Evolutionary conservation across 164 flowering plant genomes (phyloP), one percentile per base, ranked within the genome.

Genomic region (Annona cherimola): DNA sequence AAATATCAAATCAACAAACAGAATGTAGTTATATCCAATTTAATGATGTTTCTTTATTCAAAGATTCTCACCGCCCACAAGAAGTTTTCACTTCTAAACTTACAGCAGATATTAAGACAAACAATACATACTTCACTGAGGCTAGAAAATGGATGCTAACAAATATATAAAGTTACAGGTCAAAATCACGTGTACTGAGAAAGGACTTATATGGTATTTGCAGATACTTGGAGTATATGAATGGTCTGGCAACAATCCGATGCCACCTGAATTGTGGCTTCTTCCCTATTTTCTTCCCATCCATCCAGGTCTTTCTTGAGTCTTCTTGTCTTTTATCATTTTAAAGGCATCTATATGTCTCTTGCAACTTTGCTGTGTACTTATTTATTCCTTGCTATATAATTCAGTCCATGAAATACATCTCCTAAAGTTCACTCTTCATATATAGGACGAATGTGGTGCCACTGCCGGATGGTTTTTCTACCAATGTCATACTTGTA

Each of bases 221-320:
- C 35, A 88, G 90, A 84, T 88, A 55, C 86, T 89, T 67, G 94
- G 94, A 67, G 83, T 81, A 35, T 89, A 73, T 72, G 90, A 89
- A 55, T 89, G 94, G 94, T 70, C 77, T 11, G 94, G 91, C 41
- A 76, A 79, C 84, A 89, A 89, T 65, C 94, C 94, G 1, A 12
- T 86, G 78, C 94, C 89, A 68, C 95, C 92, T 3, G 90, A 88
- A 68, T 71, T 87, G 54, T 88, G 87, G 90, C 76, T 87, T 26
- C 86, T 86, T 16, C 90, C 89, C 8, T 59, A 78, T 18, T 12
- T 70, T 12, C 71, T 78, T 35, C 89, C 89, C 12, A 18, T 89
- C 14, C 89, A 87, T 78, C 90, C 90, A 78, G 89, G 90, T 88
- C 43, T 66, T n/a, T 69, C 35, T 60, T 0, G 44, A 18, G 42